Evolutionary conservation across 495 filamentous ascomycete species (phyloP), one percentile per base, ranked within the genome.

Genomic region (Penicillium silybi): DNA sequence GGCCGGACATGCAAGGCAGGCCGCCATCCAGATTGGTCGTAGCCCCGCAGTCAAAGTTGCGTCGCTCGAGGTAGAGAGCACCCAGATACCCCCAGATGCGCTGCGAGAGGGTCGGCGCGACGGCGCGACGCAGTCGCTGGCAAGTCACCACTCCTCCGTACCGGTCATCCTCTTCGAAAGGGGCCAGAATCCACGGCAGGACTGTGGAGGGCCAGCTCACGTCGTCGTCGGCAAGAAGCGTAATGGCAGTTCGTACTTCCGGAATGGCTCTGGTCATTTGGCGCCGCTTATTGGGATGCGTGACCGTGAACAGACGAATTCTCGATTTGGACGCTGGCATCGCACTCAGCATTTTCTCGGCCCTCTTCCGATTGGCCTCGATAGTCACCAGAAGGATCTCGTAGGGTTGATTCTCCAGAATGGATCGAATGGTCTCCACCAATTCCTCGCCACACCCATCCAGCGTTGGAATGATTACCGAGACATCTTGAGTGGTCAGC

Each of bases 41-140:
- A 9, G 90, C 88, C 40, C 87, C 89, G 65, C 89, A 92, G 67
- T 95, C 90, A 63, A 92, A 95, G 63, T 92, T 93, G 41, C 90
- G 78, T 35, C 90, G 77, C 61, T 91, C 86, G 42, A 95, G 84
- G 63, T 95, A 95, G 27, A 85, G 74, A 22, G 88, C 87, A 2
- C 88, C 89, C 15, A 95, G 77, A 69, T 85, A 95, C 57, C 85
- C 84, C 81, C 80, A 93, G 46, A 85, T 64, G 16, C 77, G 77
- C 47, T 81, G 78, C 26, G 66, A 72, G 41, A 84, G 63, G 35
- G 78, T 81, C 10, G 80, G 84, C 10, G 68, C 62, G 52, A 71
- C 72, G 26, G 84, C 74, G 41, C 89, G 82, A 55, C 85, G 85
- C 51, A 93, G 79, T 42, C 87, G 73, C 69, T 95, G 90, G 58